Evolutionary conservation across 345 rosid species (phyloP), one percentile per base, ranked within the genome.

Genomic region (Dimocarpus longan): DNA sequence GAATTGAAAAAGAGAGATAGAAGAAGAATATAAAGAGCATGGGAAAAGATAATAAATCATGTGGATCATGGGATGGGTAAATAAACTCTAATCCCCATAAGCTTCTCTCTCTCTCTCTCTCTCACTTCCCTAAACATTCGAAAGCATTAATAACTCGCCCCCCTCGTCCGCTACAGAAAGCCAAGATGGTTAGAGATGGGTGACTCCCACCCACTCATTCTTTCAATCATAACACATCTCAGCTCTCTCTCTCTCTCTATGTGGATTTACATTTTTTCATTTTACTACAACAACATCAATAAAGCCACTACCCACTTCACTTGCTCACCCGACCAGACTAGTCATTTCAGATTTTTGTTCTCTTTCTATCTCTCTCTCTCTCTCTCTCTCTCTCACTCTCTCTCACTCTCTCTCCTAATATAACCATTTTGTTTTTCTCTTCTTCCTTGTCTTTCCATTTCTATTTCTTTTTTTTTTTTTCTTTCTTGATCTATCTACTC

Each of bases 121-220:
- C 73, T 37, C 62, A 37, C 63, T 39, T 81, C 84, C 80, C 79
- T 81, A 84, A 86, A 85, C 89, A 85, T 90, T 88, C 89, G 84
- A 82, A 85, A 12, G 76, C 79, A 75, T 79, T 79, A 82, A 82
- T 74, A 67, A 68, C 80, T 76, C 84, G 69, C 87, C 87, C 88
- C 81, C 86, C 85, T 81, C 84, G 86, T 89, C 85, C 86, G 89
- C 90, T 85, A 79, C 90, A 84, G 83, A 85, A 85, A 79, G 64
- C 82, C 75, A 74, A 50, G 46, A 78, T 70, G 76, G 85, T 74
- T 82, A 60, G 74, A 40, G 73, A 77, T 57, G 80, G 78, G 43
- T 76, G 21, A 71, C 78, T 85, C 90, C 87, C 83, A 80, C 89
- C 92, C 92, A 87, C 89, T 80, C 92, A 89, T 87, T 87, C 90